These are phyloP conservation scores for Silybum marianum DNA, from an alignment of 129 eudicot species.

Conservation along the genomic window DNA sequence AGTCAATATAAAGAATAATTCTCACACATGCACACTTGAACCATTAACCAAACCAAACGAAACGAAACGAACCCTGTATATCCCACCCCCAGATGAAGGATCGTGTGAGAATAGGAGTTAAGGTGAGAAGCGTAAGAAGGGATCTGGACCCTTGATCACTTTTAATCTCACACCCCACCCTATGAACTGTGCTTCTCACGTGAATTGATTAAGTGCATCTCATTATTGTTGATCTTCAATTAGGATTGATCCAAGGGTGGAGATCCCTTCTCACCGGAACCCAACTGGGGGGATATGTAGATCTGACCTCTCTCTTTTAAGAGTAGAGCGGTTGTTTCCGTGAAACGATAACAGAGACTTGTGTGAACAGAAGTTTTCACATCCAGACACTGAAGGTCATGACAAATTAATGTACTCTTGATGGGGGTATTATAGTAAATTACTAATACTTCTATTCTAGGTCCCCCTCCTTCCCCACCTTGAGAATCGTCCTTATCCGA, in stretches of 20 bases:
- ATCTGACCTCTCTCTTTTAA: neutral
- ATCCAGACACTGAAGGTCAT: neutral
- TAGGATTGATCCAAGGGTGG: no score
- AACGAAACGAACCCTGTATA: no score
- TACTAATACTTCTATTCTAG: neutral
- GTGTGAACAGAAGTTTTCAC: neutral
- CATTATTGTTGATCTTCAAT: no score
- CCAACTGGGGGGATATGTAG: neutral
- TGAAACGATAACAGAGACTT: neutral
- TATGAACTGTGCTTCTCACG: no score
- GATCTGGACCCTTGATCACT: no score
- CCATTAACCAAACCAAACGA: neutral
- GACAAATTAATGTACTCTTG: neutral
- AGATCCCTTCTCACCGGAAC: no score
- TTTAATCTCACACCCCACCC: no score
- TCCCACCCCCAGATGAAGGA: no score
- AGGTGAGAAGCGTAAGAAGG: no score
- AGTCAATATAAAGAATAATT: neutral
- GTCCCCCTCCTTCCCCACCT: neutral
- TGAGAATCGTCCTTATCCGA: neutral
- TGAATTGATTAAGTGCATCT: no score
- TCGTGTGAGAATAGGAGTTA: no score
- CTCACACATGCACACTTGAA: neutral
- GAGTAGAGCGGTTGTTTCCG: neutral
- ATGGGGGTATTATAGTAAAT: neutral